These are phyloP conservation scores for Ophiostoma ulmi DNA, from an alignment of 2,329 filamentous ascomycete species.

Conservation along the genomic window DNA sequence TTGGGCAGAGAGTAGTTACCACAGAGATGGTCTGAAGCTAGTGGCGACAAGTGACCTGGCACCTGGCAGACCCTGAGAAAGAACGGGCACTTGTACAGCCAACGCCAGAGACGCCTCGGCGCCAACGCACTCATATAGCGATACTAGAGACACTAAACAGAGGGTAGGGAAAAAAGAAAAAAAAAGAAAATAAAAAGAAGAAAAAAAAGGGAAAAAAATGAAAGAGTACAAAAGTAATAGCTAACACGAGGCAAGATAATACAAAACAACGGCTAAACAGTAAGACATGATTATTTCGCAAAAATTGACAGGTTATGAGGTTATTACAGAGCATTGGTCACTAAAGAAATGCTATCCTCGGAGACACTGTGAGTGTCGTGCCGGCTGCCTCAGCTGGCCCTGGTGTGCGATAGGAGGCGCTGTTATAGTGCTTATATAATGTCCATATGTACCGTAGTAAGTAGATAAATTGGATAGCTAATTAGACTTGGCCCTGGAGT, in stretches of 20 bases:
- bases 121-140: too few relatives aligned
- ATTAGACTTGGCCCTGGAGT: neutral
- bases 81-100: neutral
- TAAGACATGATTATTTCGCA: neutral
- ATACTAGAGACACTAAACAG: neutral
- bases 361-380: neutral
- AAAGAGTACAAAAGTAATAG: neutral
- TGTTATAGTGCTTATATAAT: neutral
- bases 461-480: neutral
- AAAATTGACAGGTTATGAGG: too few relatives aligned
- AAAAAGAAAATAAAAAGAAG: neutral
- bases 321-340: neutral
- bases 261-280: neutral
- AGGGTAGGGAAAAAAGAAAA: neutral
- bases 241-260: neutral
- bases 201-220: neutral
- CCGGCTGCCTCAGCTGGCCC: neutral
- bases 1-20: slow-evolving; percentile 15
- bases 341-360: neutral
- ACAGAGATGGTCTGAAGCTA: slow-evolving; percentile 16
- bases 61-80: slow-evolving; percentile 1
- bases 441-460: neutral
- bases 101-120: neutral
- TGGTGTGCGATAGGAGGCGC: neutral
- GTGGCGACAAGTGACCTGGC: neutral